phyloP scores from a whole-genome alignment of 2,329 filamentous ascomycete species.

The Bertia moriformis region DNA sequence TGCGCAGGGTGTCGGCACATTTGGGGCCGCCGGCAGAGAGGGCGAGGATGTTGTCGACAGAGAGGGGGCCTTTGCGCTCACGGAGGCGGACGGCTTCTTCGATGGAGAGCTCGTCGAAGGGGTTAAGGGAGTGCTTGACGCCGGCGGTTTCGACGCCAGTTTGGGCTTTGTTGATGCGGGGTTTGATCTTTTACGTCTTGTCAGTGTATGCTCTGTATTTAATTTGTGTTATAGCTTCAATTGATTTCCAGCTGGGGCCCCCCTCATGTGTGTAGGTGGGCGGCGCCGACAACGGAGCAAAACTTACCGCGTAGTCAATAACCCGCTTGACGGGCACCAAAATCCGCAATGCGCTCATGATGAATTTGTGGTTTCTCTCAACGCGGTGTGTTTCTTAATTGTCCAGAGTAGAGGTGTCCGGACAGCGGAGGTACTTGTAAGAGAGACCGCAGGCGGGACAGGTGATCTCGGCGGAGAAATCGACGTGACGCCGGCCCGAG shows the following conservation, averaged over 20 bases:
- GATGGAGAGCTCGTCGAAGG: constrained; percentile 94
- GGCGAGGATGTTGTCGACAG: constrained; percentile 82
- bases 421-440: too few species aligned
- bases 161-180: constrained; percentile 54
- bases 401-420: too few species aligned
- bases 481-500: too few species aligned
- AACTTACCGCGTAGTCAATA: constrained; percentile 68
- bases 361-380: too few species aligned
- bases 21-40: constrained; percentile 81
- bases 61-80: constrained; percentile 64
- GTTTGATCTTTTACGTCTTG: constrained; percentile 50
- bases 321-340: constrained; percentile 72
- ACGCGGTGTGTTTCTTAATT: too few species aligned
- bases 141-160: constrained; percentile 83
- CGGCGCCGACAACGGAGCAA: background rate
- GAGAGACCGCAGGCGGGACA: too few species aligned
- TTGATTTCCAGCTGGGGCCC: too few species aligned
- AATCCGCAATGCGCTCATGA: constrained; percentile 39
- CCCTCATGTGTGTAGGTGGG: too few species aligned
- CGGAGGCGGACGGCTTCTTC: constrained; percentile 92
- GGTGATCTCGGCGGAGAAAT: background rate
- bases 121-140: constrained; percentile 97
- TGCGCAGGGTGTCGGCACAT: constrained; percentile 75
- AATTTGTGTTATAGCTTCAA: constrained; percentile 4
- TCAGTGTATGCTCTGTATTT: constrained; percentile 3